Evolutionary conservation across 768 basidiomycete genomes (phyloP).

Genomic region (Lyophyllum shimeji): DNA sequence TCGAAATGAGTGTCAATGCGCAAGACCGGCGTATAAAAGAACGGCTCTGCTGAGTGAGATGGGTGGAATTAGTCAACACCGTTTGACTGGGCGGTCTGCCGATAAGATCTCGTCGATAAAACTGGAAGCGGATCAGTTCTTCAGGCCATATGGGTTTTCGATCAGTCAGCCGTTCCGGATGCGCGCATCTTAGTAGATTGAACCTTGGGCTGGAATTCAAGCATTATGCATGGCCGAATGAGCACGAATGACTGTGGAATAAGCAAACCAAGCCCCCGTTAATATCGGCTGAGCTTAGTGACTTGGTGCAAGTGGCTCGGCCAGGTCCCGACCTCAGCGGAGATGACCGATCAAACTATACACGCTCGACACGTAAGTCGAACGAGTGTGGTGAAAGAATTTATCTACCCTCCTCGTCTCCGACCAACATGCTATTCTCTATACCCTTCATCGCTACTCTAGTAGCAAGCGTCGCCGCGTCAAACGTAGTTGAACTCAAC

Average conservation of each 20-base stretch:
- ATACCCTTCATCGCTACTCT: conserved; percentile 55
- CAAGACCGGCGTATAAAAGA: background rate
- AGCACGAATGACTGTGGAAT: too few relatives aligned
- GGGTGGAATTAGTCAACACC: conserved; percentile 11
- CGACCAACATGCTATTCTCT: conserved; percentile 57
- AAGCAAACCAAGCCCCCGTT: too few relatives aligned
- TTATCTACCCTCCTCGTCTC: conserved; percentile 15
- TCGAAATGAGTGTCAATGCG: background rate
- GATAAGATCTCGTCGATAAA: conserved; percentile 19
- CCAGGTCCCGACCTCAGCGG: background rate
- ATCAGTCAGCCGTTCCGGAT: background rate
- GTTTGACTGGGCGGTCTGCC: background rate
- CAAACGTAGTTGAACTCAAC: conserved; percentile 81
- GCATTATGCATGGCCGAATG: too few relatives aligned
- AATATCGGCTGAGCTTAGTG: background rate
- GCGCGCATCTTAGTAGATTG: background rate
- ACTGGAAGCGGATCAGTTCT: conserved; percentile 14
- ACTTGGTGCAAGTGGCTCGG: too few relatives aligned
- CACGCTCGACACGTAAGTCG: conserved; percentile 19
- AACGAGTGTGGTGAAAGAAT: conserved; percentile 7
- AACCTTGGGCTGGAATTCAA: background rate
- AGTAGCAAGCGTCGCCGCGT: conserved; percentile 59
- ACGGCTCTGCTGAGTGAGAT: conserved; percentile 21
- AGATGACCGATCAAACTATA: conserved; percentile 32
- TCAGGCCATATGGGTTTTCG: background rate